These are phyloP conservation scores for Trichophyton schoenleinii DNA, from an alignment of 2,329 filamentous ascomycete genomes.

Conservation along the genomic window DNA sequence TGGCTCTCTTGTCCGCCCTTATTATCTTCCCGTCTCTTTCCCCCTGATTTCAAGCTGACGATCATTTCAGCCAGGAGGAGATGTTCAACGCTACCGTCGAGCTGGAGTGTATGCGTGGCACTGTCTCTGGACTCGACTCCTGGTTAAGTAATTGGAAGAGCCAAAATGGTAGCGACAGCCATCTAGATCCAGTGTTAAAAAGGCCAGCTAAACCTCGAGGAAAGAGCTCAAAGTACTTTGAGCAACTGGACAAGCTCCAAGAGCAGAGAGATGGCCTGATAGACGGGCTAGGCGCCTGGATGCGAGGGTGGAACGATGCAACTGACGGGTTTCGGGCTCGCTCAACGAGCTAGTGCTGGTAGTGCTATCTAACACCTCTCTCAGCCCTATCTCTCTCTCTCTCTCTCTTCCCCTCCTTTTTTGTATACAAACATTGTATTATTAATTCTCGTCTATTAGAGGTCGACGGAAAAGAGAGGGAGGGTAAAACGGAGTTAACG, in stretches of 20 bases:
- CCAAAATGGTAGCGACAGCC: slow-evolving; percentile 9
- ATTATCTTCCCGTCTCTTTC: neutral
- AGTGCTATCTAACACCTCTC: neutral
- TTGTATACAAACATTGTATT: neutral
- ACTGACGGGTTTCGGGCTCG: slow-evolving; percentile 31
- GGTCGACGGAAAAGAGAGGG: neutral
- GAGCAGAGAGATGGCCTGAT: slow-evolving; percentile 21
- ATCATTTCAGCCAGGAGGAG: slow-evolving; percentile 18
- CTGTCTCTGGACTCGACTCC: slow-evolving; percentile 23
- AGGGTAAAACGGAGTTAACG: neutral
- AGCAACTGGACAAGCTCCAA: slow-evolving; percentile 5
- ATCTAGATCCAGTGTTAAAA: slow-evolving; percentile 10
- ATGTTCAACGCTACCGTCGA: slow-evolving; percentile 24
- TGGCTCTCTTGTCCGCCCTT: neutral
- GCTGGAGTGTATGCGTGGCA: slow-evolving; percentile 26
- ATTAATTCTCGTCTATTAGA: neutral
- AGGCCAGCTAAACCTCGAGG: slow-evolving; percentile 7
- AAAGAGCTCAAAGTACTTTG: slow-evolving; percentile 1
- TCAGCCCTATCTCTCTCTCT: neutral
- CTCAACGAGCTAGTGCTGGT: slow-evolving; percentile 40
- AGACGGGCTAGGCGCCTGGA: slow-evolving; percentile 32
- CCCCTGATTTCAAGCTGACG: neutral
- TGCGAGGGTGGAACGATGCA: slow-evolving; percentile 32
- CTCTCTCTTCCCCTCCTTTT: no score
- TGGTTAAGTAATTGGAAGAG: slow-evolving; percentile 22